Base-by-base conservation (phyloP, 768 basidiomycete genomes). In the Zangia roseola region DNA sequence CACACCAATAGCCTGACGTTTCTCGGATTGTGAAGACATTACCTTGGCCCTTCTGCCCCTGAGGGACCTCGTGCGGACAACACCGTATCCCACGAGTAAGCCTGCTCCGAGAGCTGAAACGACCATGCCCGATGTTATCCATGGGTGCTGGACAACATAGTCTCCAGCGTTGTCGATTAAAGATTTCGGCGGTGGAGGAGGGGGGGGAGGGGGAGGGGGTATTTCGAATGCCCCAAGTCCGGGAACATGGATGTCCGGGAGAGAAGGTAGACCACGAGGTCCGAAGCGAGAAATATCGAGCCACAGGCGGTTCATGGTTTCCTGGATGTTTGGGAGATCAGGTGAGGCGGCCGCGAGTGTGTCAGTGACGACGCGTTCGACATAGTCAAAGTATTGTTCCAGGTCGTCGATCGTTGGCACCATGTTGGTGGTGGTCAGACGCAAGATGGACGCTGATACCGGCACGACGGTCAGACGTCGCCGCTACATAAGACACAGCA, bases 271-370 rank as follows among this genome's bases (percentile, higher is more conserved):
- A n/a, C 66, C 64, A 51, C 72, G 67, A 16, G 86, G 88, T 20
- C 91, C 89, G 64, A 88, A 91, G 48, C 91, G 83, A 40, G 86
- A 77, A 52, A 93, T 80, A 61, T 93, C 90, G 20, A 80, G 68
- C 86, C 87, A 91, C 47, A 91, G 73, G 21, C 82, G 78, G 55
- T 86, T 77, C 19, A 84, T 67, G 25, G 81, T 76, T 51, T 89
- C 84, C 48, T 80, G 79, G 40, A 89, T 70, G 55, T 75, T 80
- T 34, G 83, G 81, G 39, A 89, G 69, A 57, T 81, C 80, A 25
- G 80, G 74, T 0, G 81, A 77, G 5, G 79, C 83, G 14, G 79
- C 70, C 36, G 78, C 69, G 20, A 85, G 59, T 10, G 83, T 79
- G 26, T 77, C 68, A 43, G 75, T 73, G 64, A 91, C 67, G 56